Conservation (phyloP, 371 early-diverging fungal genomes). For the Lichtheimia ramosa region DNA sequence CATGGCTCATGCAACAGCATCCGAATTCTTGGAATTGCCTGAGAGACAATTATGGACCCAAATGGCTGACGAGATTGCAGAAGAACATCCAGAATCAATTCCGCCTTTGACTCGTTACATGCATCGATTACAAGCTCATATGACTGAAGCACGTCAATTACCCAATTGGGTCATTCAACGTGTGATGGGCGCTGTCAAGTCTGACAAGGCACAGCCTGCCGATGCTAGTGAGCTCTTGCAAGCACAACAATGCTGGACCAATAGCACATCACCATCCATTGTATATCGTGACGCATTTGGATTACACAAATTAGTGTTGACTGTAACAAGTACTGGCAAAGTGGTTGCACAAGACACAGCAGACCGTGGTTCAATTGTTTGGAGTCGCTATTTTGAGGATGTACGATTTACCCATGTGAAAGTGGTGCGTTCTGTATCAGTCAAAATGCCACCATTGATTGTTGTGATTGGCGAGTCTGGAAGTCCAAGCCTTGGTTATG, state of each 20-base stretch:
- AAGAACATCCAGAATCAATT: constrained; percentile 43
- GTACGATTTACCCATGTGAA: constrained; percentile 55
- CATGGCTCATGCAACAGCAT: constrained; percentile 65
- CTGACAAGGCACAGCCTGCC: constrained; percentile 1
- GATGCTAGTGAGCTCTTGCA: constrained; percentile 13
- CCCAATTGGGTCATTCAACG: constrained; percentile 29
- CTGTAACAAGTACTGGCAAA: constrained; percentile 76
- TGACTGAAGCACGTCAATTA: constrained; percentile 45
- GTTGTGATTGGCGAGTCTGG: constrained; percentile 56
- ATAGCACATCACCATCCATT: constrained; percentile 11
- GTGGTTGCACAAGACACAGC: constrained; percentile 81
- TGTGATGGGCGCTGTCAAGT: constrained; percentile 19
- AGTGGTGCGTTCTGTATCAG: constrained; percentile 62
- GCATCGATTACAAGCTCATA: constrained; percentile 63
- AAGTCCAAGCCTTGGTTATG: constrained; percentile 38
- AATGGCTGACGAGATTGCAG: constrained; percentile 70
- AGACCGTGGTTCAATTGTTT: constrained; percentile 69
- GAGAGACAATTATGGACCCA: constrained; percentile 74
- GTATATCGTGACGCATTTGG: constrained; percentile 81
- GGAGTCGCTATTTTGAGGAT: constrained; percentile 59
- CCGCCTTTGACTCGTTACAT: constrained; percentile 63
- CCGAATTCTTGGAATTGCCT: constrained; percentile 83
- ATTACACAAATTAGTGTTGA: constrained; percentile 80
- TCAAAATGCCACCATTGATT: constrained; percentile 77
- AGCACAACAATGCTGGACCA: constrained; percentile 34